Evolutionary conservation across 1,284 basidiomycete species (phyloP), one percentile per base, ranked within the genome.

Genomic region (Irpex sp.): DNA sequence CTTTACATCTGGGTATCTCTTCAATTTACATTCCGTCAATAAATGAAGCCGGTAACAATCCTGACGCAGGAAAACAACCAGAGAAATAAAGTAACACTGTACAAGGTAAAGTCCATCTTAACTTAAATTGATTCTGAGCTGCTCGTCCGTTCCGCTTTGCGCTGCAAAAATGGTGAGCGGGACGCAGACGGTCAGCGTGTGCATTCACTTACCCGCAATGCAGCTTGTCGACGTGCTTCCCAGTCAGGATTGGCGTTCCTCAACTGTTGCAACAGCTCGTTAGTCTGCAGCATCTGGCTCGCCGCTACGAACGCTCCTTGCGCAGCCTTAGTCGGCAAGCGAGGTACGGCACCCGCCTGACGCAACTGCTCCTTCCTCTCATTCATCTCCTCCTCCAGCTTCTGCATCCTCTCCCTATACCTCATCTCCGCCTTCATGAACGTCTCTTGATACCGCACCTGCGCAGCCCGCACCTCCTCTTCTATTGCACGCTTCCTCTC

Each of bases 161-260:
- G 68, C 71, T 72, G 54, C 15, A 49, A 19, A 7, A 5, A 47
- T 51, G 53, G 57, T 64, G 31, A 66, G 58, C 46, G 57, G 31
- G 36, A 31, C 53, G 35, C 9, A 50, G 8, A 31, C 37, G 21
- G 1, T 37, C 11, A 26, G 9, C 5, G 26, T 39, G 39, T 13
- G 47, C 9, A 1, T n/a, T 1, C 17, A 68, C 71, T 67, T 61
- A 81, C 79, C 72, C 70, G 65, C 64, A 78, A 65, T 7, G 75
- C 77, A 59, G 78, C 79, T 70, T 77, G 76, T 68, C 78, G 79
- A 57, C 88, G 79, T 46, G 78, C 77, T 65, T 82, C 80, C 83
- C 87, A 88, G 66, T 87, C 87, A n/a, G 88, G 88, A 65, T 81
- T 83, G 61, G 78, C 72, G 43, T 78, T 74, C 59, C 83, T 79